Evolutionary conservation across 352 stramenopile genomes (phyloP), one percentile per base, ranked within the genome.

Genomic region (Globisporangium camurandrum): DNA sequence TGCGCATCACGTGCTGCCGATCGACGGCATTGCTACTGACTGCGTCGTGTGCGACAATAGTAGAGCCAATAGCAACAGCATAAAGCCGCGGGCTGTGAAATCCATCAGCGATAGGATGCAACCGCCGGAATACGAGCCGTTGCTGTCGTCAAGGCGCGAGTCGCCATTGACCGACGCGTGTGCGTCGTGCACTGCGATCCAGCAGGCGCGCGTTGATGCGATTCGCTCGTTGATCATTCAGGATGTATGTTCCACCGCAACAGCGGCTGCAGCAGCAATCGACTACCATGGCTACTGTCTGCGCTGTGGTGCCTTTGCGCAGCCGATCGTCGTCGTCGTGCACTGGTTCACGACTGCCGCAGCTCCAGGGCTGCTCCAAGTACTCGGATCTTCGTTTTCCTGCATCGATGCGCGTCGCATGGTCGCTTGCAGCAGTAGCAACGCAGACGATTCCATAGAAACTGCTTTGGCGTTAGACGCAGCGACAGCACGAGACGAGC

Each of bases 221-320:
- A 26, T 64, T 31, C 51, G 30, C 10, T n/a, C 51, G 1, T 17
- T 56, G 8, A 8, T 60, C 1, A 12, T 27, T 7, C 12, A 8
- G 2, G 19, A 44, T n/a, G n/a, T n/a, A n/a, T n/a, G n/a, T n/a
- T n/a, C n/a, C 26, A 40, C 20, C 12, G 11, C n/a, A 26, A 46
- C 40, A 42, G 59, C 5, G 50, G 16, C 9, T 10, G 24, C 58
- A 2, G 4, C 23, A 28, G 48, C 55, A 9, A 40, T 70, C 12
- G 52, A 72, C 19, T 71, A 70, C 39, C 54, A 59, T n/a, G 61
- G 51, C 12, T 50, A 65, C 42, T 73, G 67, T 26, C 36, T 52
- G 2, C 20, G 30, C 2, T 73, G 61, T 42, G 47, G 43, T 24
- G 41, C 26, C 0, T 19, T 54, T 17, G 42, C 46, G 22, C 49